Base-by-base conservation (phyloP, 1,284 basidiomycete species). In the Malassezia nana region DNA sequence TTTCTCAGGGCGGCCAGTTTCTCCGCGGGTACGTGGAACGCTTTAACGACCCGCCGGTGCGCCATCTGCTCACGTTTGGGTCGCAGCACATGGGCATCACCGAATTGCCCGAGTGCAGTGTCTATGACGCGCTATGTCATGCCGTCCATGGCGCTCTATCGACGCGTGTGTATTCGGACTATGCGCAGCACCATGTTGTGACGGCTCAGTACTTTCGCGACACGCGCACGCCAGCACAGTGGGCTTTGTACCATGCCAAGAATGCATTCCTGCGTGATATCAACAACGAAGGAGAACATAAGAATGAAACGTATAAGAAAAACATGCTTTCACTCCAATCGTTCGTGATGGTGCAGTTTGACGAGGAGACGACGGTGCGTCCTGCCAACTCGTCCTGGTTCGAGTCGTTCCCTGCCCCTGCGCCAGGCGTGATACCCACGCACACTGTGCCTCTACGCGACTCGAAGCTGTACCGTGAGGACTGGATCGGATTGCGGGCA, bases 161-260 rank as follows among this genome's bases (percentile, higher is more conserved):
- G 52, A 77, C 79, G 8, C 87, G 85, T 1, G 84, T 90, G 25
- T 96, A 96, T 74, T 82, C 81, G 15, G 66, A 72, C 57, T 72
- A 70, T 46, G 67, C 66, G 1, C 70, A 73, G 47, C 58, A 58
- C 3, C 58, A 65, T 25, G 48, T 69, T n/a, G 64, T 72, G 16
- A 50, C 89, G 80, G 92, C 92, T 1, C 89, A 95, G 69, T 98
- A 96, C 76, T 96, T 81, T 75, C 83, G 92, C 33, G 90, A 96
- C 75, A 84, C 87, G 4, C 61, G 58, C 18, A 58, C 63, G 26
- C 48, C 55, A 10, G 76, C 76, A n/a, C 81, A 83, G 22, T 77
- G 90, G 42, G 79, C 81, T 6, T 75, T 78, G 8, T 98, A 95
- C 71, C 78, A 87, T 30, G 67, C 77, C 3, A 74, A 80, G 6